Base-by-base conservation (phyloP, 257 asterid genomes). In the Ilex aquifolium region DNA sequence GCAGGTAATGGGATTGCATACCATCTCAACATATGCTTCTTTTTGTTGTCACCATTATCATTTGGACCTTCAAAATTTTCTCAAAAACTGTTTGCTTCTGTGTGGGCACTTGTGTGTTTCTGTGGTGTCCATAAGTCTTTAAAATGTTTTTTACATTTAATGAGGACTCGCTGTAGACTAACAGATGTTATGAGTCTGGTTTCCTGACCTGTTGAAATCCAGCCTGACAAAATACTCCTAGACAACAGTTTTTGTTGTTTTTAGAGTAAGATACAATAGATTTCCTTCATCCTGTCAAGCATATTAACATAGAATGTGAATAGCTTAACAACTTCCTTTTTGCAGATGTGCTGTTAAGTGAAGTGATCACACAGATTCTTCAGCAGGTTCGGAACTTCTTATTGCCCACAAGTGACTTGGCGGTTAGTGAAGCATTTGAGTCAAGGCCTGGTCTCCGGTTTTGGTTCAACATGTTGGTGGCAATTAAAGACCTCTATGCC, bases 401-500 rank as follows among this genome's bases (percentile, higher is more conserved):
- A 63, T 73, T 79, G 61, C 72, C 82, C 66, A 66, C 72, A 56
- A 75, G 87, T 46, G 74, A 61, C 74, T 72, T 68, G 68, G 65
- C 69, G 50, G 39, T 72, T 42, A 32, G 71, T 31, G 72, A 77
- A 63, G 77, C 67, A 69, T 73, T 80, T 49, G 80, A 72, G 74
- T 72, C 85, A 42, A 75, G 72, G 60, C 88, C 88, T 69, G 96
- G 87, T 75, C 59, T 79, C 13, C 77, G 78, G 65, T 79, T 87
- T 75, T 93, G 95, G 95, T 72, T 84, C 67, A 83, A 81, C 77
- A 80, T 93, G 72, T 76, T 93, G 76, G 91, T 84, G 72, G 79
- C 87, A 59, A 82, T 90, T 66, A 88, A 75, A 65, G 99, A 93
- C 79, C 78, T 82, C 27, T 89, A 90, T 78, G 85, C 96, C 59